Percentiles rank a stretch among this genome's conserved stretches.
Evolutionary conservation across 805 yeast species (phyloP).

Genomic region (Saturnispora galanensis): DNA sequence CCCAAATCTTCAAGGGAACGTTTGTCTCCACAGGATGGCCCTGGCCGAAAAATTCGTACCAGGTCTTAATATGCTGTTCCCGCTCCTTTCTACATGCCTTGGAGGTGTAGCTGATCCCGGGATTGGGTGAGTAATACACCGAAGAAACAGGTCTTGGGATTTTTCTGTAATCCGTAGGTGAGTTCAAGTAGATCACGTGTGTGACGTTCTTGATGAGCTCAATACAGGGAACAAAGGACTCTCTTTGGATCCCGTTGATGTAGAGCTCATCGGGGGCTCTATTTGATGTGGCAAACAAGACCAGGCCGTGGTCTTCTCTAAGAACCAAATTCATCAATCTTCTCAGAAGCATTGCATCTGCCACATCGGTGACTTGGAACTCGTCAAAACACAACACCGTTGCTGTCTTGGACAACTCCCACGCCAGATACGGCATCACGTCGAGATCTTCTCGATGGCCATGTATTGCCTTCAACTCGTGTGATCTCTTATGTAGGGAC

Average conservation of each 20-base stretch:
- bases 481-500: slow-evolving; percentile 76
- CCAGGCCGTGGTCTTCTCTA: slow-evolving; percentile 68
- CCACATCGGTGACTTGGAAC: slow-evolving; percentile 96
- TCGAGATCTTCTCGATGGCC: slow-evolving; percentile 63
- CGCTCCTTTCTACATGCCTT: slow-evolving; percentile 42
- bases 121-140: slow-evolving; percentile 66
- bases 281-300: slow-evolving; percentile 88
- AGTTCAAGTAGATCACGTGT: slow-evolving; percentile 68
- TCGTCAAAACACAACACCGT: slow-evolving; percentile 91
- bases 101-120: slow-evolving; percentile 47
- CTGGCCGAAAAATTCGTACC: slow-evolving; percentile 76
- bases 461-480: slow-evolving; percentile 56
- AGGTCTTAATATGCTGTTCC: slow-evolving; percentile 51
- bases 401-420: slow-evolving; percentile 66
- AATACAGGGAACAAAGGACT: slow-evolving; percentile 87
- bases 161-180: slow-evolving; percentile 91
- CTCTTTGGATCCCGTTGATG: slow-evolving; percentile 88
- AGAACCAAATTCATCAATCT: slow-evolving; percentile 59
- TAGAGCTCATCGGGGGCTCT: slow-evolving; percentile 91
- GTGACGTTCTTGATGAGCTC: slow-evolving; percentile 64
- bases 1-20: slow-evolving; percentile 64
- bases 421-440: slow-evolving; percentile 74
- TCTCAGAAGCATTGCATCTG: slow-evolving; percentile 93
- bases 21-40: slow-evolving; percentile 35
- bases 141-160: slow-evolving; percentile 74